A percentile compares a stretch with the other conserved stretches of the same genome.
phyloP scores from a whole-genome alignment of 768 basidiomycete genomes.

The Mrakia hoshinonis region DNA sequence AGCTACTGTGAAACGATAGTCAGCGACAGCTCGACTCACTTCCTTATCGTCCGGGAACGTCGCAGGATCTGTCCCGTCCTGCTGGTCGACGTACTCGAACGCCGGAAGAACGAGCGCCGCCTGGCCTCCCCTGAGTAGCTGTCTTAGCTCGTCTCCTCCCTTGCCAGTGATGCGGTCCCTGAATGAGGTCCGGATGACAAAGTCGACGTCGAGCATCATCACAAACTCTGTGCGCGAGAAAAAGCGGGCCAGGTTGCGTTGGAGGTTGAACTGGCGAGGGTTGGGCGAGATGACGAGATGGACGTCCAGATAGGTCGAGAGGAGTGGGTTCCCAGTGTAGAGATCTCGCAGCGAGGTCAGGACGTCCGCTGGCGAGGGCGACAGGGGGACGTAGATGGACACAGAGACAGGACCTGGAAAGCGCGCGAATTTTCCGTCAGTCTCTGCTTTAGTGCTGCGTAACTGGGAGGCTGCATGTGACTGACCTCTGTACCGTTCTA shows the following conservation, averaged over 20 bases:
- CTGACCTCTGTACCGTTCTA: constrained; percentile 64
- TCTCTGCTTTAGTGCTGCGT: constrained; percentile 6
- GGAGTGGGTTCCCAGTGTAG: constrained; percentile 57
- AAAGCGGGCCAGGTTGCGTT: constrained; percentile 76
- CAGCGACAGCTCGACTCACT: constrained; percentile 45
- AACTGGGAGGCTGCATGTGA: too few relatives aligned
- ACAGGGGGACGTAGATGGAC: constrained; percentile 62
- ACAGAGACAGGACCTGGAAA: constrained; percentile 70
- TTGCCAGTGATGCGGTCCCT: constrained; percentile 50
- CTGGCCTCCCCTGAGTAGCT: constrained; percentile 51
- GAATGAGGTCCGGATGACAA: constrained; percentile 74
- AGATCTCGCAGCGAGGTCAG: constrained; percentile 58
- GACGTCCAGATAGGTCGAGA: constrained; percentile 66
- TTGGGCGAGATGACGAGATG: constrained; percentile 69
- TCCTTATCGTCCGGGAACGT: constrained; percentile 62
- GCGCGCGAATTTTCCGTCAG: background rate
- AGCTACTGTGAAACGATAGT: background rate
- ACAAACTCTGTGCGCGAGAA: constrained; percentile 75
- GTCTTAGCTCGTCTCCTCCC: constrained; percentile 33
- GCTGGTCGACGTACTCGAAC: constrained; percentile 65
- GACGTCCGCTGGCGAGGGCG: constrained; percentile 40
- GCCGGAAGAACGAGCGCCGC: constrained; percentile 75
- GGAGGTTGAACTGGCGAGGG: constrained; percentile 71
- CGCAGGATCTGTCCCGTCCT: constrained; percentile 53
- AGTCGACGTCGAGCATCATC: constrained; percentile 88